phyloP scores from a whole-genome alignment of 257 asterid genomes.

The Euphrasia confusa region DNA sequence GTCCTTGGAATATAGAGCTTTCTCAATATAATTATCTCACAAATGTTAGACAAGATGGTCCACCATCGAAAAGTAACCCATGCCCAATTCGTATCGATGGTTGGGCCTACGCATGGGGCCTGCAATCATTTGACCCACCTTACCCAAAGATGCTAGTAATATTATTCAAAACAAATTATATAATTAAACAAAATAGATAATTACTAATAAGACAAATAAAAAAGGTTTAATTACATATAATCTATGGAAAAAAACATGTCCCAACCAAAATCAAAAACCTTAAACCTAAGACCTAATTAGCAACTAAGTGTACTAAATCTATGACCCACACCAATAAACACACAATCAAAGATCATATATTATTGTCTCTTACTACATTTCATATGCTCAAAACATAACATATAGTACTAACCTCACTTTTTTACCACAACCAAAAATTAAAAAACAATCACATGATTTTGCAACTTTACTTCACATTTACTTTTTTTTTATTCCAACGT shows the following conservation, averaged over 20 bases:
- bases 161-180: background rate
- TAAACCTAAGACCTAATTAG: constrained; percentile 11
- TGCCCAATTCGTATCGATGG: no score
- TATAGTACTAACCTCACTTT: constrained; percentile 25
- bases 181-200: background rate
- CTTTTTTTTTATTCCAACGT: constrained; percentile 19
- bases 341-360: constrained; percentile 13
- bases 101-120: no score
- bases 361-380: constrained; percentile 7
- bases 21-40: no score
- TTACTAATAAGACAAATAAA: background rate
- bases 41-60: no score
- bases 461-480: constrained; percentile 42
- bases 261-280: constrained; percentile 17
- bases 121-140: no score
- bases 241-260: constrained; percentile 17
- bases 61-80: no score
- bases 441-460: constrained; percentile 31
- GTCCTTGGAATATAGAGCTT: no score
- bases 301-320: background rate
- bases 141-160: background rate
- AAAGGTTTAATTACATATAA: background rate
- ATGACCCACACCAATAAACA: constrained; percentile 19
- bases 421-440: constrained; percentile 38
- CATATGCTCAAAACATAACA: background rate